Base-by-base conservation (phyloP, 345 rosid species). In the Salix koriyanagi region DNA sequence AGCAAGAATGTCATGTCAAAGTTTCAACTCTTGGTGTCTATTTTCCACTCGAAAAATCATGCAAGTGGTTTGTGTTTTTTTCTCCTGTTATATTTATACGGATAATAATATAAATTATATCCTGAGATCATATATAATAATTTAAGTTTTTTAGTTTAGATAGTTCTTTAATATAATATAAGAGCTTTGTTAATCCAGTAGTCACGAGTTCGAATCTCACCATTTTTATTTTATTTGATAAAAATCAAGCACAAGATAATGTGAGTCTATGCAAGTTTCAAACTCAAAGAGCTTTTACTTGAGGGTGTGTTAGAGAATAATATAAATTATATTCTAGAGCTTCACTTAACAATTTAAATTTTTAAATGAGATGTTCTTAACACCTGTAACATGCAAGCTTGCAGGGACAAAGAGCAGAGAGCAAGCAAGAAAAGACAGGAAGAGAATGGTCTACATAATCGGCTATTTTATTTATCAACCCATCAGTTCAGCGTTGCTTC, bases 51-150 rank as follows among this genome's bases (percentile, higher is more conserved):
- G 30, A 67, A 67, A 67, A 67, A 37, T 67, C 10, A 42, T 23
- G 48, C 21, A 19, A n/a, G 11, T 39, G 41, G 70, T 19, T 18
- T 36, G 14, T 3, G 21, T 15, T 32, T 65, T 23, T 32, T 65
- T 18, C 44, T 65, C 44, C 2, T 18, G 4, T 65, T 65, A 32
- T 0, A 32, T 32, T 32, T 32, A 32, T 0, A 32, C 0, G 5
- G 5, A 32, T 34, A 34, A 34, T 34, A 34, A 34, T 34, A 34
- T 34, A 34, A 4, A 34, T 34, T 34, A 34, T 34, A 34, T 34
- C 0, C 0, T 34, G 0, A 0, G 0, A 4, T 34, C 36, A 34
- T 34, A 32, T 0, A 0, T 4, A 4, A 4, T 34, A 34, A 5
- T 34, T 34, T 34, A 4, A 4, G 5, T 34, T 34, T 34, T 34